Conservation (phyloP, 495 filamentous ascomycete genomes). For the Aspergillus baeticus region DNA sequence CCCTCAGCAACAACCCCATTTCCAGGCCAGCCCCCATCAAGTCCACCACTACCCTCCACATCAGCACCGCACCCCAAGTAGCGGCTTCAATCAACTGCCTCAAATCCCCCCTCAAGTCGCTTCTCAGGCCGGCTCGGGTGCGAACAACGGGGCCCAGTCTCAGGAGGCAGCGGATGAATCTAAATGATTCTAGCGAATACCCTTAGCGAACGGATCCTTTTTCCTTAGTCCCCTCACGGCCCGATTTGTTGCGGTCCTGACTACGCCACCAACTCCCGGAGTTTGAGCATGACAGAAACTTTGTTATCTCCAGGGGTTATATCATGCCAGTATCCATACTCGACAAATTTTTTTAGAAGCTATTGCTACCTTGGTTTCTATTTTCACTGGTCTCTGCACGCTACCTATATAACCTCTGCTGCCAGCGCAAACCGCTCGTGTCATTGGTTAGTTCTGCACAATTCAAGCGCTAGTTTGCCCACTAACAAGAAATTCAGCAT, state of each 20-base stretch:
- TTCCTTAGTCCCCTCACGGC: not conserved
- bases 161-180: slow-evolving; percentile 52
- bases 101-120: slow-evolving; percentile 48
- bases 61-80: slow-evolving; percentile 58
- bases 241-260: not conserved
- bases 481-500: slow-evolving; percentile 8
- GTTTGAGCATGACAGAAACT: not conserved
- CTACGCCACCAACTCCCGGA: not conserved
- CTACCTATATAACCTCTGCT: slow-evolving; percentile 5
- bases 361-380: slow-evolving; percentile 13
- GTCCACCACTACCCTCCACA: slow-evolving; percentile 63
- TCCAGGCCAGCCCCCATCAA: slow-evolving; percentile 64
- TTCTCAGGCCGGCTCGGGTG: slow-evolving; percentile 39
- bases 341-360: slow-evolving; percentile 12
- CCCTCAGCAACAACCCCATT: slow-evolving; percentile 58
- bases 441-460: slow-evolving; percentile 10
- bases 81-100: slow-evolving; percentile 55
- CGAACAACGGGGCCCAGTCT: slow-evolving; percentile 34
- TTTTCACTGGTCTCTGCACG: slow-evolving; percentile 7
- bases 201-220: slow-evolving; percentile 5
- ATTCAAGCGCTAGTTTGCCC: not conserved
- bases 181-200: slow-evolving; percentile 47
- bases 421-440: slow-evolving; percentile 10
- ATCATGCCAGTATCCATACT: slow-evolving; percentile 1
- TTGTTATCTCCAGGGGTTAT: slow-evolving; percentile 1